Evolutionary conservation across 768 basidiomycete species (phyloP).

Genomic region (Crepidotus variabilis): DNA sequence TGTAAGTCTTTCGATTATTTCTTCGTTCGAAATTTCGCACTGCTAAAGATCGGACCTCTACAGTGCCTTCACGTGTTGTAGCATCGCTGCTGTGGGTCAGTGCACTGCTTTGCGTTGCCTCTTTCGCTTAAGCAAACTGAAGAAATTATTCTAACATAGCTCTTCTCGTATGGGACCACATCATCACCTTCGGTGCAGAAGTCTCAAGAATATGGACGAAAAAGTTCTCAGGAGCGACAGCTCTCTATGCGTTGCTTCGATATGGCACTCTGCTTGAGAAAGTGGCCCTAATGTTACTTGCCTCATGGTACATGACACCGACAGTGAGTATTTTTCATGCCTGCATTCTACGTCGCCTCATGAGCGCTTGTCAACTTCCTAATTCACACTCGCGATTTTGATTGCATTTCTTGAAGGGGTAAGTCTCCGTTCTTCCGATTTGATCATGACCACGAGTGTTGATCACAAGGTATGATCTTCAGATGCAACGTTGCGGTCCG

Average conservation of each 20-base stretch:
- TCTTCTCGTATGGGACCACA: conserved; percentile 27
- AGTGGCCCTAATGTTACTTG: conserved; percentile 24
- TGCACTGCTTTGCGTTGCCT: conserved; percentile 3
- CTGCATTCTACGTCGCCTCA: no score
- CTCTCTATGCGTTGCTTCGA: conserved; percentile 22
- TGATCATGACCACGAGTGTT: no score
- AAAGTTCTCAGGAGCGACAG: conserved; percentile 23
- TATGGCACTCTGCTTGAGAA: conserved; percentile 29
- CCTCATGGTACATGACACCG: conserved; percentile 29
- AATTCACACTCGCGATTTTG: no score
- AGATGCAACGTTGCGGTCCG: conserved; percentile 28
- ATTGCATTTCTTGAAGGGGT: no score
- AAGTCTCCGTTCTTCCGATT: no score
- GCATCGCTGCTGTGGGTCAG: conserved; percentile 24
- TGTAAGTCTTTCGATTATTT: conserved; percentile 2
- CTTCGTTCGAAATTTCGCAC: background rate
- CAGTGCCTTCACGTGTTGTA: conserved; percentile 28
- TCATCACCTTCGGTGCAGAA: conserved; percentile 23
- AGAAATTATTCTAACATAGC: no score
- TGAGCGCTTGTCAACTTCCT: no score
- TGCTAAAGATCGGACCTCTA: background rate
- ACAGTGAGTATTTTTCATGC: conserved; percentile 13
- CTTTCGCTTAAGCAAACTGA: background rate
- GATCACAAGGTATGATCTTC: background rate
- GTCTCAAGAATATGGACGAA: conserved; percentile 24